Percentiles rank a stretch among this genome's conserved stretches.
These are phyloP conservation scores for Fusarium heterosporum DNA, from an alignment of 2,329 filamentous ascomycete genomes.

Conservation along the genomic window DNA sequence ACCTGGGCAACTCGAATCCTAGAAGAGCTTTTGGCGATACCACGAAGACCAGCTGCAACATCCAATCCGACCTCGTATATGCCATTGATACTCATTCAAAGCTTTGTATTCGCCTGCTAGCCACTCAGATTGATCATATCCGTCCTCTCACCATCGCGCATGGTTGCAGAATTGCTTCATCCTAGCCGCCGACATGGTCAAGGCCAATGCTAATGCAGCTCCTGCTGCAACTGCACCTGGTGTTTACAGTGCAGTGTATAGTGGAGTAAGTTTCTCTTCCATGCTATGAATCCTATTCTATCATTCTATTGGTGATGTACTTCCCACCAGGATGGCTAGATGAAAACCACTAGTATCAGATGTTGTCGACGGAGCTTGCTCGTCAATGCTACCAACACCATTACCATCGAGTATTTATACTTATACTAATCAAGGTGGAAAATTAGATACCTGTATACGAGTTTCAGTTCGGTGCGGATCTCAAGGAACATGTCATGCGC, in stretches of 20 bases:
- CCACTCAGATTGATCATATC: constrained; percentile 1
- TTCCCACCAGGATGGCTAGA: background rate
- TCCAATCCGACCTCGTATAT: constrained; percentile 20
- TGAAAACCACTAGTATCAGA: constrained; percentile 1
- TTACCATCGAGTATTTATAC: background rate
- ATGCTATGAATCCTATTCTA: background rate
- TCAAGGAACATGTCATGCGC: constrained; percentile 93
- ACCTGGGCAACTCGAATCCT: constrained; percentile 46
- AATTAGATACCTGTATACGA: constrained; percentile 92
- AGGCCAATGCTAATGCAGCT: constrained; percentile 52
- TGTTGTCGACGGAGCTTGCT: constrained; percentile 1
- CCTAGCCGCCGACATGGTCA: constrained; percentile 59
- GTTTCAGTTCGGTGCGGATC: constrained; percentile 83
- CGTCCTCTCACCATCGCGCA: constrained; percentile 19
- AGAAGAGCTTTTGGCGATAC: constrained; percentile 38
- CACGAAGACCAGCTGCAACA: constrained; percentile 23
- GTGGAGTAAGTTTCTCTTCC: constrained; percentile 65
- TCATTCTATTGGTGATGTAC: constrained; percentile 1
- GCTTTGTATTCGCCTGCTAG: background rate
- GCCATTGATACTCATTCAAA: constrained; percentile 12
- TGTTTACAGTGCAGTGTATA: constrained; percentile 77
- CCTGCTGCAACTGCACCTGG: constrained; percentile 55
- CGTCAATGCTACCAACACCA: constrained; percentile 2
- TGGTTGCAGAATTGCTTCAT: constrained; percentile 39
- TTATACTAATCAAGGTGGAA: constrained; percentile 22